These are phyloP conservation scores for Fomitopsis schrenkii DNA, from an alignment of 1,284 basidiomycete species.

Conservation along the genomic window DNA sequence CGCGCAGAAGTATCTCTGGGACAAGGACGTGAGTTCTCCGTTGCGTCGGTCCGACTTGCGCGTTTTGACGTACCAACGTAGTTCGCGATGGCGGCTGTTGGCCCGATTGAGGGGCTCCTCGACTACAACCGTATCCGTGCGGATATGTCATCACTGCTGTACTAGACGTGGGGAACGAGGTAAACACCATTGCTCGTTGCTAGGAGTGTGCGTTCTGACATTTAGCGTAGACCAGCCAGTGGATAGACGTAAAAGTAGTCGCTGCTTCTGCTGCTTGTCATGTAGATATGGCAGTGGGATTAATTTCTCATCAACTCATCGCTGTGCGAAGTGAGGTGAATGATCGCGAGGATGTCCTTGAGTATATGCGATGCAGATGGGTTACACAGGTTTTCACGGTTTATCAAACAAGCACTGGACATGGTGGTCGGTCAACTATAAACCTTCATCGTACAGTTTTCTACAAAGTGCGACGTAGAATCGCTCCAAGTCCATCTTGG, in stretches of 20 bases:
- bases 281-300: slow-evolving; percentile 6
- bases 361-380: neutral
- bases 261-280: slow-evolving; percentile 6
- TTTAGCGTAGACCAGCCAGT: neutral
- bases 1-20: slow-evolving; percentile 97
- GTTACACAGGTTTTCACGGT: neutral
- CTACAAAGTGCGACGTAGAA: slow-evolving; percentile 75
- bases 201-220: neutral
- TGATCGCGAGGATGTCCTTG: too few relatives aligned
- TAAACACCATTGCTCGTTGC: neutral
- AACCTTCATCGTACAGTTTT: slow-evolving; percentile 78
- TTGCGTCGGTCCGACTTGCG: neutral
- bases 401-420: neutral
- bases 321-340: neutral
- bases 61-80: slow-evolving; percentile 24
- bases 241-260: slow-evolving; percentile 12
- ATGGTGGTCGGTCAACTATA: slow-evolving; percentile 35
- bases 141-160: slow-evolving; percentile 77
- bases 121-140: slow-evolving; percentile 81
- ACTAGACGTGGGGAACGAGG: slow-evolving; percentile 37
- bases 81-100: slow-evolving; percentile 81
- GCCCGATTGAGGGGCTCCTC: slow-evolving; percentile 84
- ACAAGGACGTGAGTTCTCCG: slow-evolving; percentile 73
- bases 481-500: slow-evolving; percentile 64
- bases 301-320: slow-evolving; percentile 3